Evolutionary conservation across 805 yeast species (phyloP).

Genomic region (Wickerhamiella azyma): DNA sequence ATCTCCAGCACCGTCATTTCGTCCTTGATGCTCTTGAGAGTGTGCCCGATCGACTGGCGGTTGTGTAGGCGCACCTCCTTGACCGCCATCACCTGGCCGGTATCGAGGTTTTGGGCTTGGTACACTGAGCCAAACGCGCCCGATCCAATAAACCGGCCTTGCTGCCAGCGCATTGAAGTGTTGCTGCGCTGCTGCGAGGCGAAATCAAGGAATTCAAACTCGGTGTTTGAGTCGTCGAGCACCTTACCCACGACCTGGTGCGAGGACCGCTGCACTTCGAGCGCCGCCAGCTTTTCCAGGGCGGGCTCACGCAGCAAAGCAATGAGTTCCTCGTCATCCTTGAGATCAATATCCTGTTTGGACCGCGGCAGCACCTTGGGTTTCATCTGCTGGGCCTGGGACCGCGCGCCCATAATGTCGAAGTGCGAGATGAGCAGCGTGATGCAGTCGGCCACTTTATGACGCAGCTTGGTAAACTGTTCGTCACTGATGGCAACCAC

Average conservation of each 20-base stretch:
- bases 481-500: conserved; percentile 67
- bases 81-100: conserved; percentile 94
- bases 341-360: conserved; percentile 31
- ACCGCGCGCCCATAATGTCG: conserved; percentile 96
- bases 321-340: conserved; percentile 40
- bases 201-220: conserved; percentile 72
- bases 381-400: conserved; percentile 39
- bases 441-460: conserved; percentile 89
- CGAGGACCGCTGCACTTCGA: conserved; percentile 45
- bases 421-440: conserved; percentile 86
- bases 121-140: conserved; percentile 93
- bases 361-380: conserved; percentile 18
- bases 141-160: conserved; percentile 83
- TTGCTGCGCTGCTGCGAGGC: conserved; percentile 82
- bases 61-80: conserved; percentile 89
- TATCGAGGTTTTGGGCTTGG: conserved; percentile 82
- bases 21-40: conserved; percentile 81
- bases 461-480: conserved; percentile 56
- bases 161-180: conserved; percentile 93
- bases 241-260: conserved; percentile 68
- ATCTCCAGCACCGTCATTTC: conserved; percentile 95
- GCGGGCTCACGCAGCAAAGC: conserved; percentile 53
- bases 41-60: conserved; percentile 65
- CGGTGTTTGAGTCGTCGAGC: conserved; percentile 73
- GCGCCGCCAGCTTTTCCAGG: conserved; percentile 45